Base-by-base conservation (phyloP, 192 early-diverging fungal genomes). In the Gaertneriomyces sp. region DNA sequence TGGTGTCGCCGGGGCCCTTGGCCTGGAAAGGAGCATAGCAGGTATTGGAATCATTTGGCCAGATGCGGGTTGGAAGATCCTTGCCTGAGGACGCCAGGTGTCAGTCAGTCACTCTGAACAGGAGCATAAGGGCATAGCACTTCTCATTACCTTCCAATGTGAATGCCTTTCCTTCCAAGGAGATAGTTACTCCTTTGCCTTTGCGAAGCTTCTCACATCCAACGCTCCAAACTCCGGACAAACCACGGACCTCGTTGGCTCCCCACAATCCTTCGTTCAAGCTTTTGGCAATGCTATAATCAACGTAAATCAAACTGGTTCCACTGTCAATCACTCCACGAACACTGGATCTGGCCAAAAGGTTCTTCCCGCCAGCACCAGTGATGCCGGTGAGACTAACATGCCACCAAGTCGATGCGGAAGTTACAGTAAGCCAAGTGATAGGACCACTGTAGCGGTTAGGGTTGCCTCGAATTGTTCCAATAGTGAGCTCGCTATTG, bases 11-110 rank as follows among this genome's bases (percentile, higher is more conserved):
- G 4, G 17, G 9, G 17, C 50, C 61, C 25, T 38, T 12, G 45
- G 56, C 3, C 39, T 61, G 57, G 49, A 69, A 69, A 10, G 69
- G 69, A 41, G 69, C 61, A 41, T 70, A 70, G 53, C 69, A 70
- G 6, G 53, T 56, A 33, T 54, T 58, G 16, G 61, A 5, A 49
- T 70, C 61, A 43, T 63, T 42, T 3, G 69, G 45, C 54, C 60
- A 70, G 9, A 70, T 61, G 25, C 60, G 41, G 14, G 44, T 56
- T 6, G 68, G 59, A 41, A 69, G 47, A 53, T 69, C 68, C 19
- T 58, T 52, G 33, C 42, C 68, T 69, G 42, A n/a, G 17, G 49
- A 40, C n/a, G 8, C 9, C 0, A 63, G 53, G n/a, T 44, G 11
- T 40, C 14, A 57, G 11, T 40, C 14, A 57, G 25, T 33, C 25